phyloP scores from a whole-genome alignment of 805 yeast species.

The Candida tallmaniae region DNA sequence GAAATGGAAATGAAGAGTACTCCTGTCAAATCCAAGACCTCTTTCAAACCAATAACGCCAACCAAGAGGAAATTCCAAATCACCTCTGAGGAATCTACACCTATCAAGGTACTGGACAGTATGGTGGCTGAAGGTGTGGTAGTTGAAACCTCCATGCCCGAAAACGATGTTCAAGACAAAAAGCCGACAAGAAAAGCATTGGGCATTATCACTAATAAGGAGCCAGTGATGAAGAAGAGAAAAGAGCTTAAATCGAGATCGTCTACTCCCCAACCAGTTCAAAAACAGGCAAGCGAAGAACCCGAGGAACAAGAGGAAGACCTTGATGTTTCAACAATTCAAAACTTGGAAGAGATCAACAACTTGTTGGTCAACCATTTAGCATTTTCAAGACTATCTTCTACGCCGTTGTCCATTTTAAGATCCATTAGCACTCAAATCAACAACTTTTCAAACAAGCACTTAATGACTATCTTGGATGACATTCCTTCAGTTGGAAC shows the following conservation, averaged over 20 bases:
- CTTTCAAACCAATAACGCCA: constrained; percentile 11
- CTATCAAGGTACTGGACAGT: constrained; percentile 12
- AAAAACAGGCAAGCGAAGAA: constrained; percentile 12
- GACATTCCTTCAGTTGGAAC: constrained; percentile 70
- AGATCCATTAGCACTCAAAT: constrained; percentile 57
- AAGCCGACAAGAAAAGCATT: constrained; percentile 33
- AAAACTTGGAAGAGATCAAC: constrained; percentile 39
- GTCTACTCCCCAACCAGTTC: constrained; percentile 2
- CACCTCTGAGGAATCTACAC: constrained; percentile 19
- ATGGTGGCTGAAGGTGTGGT: too few relatives aligned
- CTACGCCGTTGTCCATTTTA: constrained; percentile 77
- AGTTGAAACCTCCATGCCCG: too few relatives aligned
- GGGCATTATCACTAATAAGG: too few relatives aligned
- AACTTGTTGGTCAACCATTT: constrained; percentile 75
- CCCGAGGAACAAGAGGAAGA: constrained; percentile 6
- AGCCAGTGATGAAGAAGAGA: constrained; percentile 19
- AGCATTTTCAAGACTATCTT: constrained; percentile 84
- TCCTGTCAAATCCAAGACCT: constrained; percentile 1
- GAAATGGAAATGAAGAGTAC: constrained; percentile 31
- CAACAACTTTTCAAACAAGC: constrained; percentile 39
- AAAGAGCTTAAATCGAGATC: not conserved
- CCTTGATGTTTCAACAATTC: constrained; percentile 26
- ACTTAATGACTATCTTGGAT: constrained; percentile 42
- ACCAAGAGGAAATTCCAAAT: constrained; percentile 10
- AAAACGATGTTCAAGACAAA: too few relatives aligned